Conservation (phyloP, 2,329 filamentous ascomycete species). For the Fonsecaea monophora region DNA sequence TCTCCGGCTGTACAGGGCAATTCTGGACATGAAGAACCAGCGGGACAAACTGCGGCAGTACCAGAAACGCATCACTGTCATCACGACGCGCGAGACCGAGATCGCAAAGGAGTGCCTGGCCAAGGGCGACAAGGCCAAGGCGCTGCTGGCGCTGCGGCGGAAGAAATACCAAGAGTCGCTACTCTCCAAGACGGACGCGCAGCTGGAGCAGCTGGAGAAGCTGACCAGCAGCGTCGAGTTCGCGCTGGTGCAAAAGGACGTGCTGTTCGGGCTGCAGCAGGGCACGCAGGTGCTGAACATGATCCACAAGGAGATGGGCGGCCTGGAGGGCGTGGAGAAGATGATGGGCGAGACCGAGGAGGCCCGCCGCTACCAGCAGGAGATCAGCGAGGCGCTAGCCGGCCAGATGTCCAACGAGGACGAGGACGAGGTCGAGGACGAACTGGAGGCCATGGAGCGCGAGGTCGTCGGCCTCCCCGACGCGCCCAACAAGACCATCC, state of each 20-base stretch:
- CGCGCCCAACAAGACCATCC: slow-evolving; percentile 38
- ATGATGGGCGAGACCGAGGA: slow-evolving; percentile 92
- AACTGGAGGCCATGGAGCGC: slow-evolving; percentile 79
- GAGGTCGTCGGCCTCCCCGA: slow-evolving; percentile 59
- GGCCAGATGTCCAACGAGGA: slow-evolving; percentile 90
- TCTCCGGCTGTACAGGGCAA: slow-evolving; percentile 68
- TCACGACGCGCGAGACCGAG: slow-evolving; percentile 86
- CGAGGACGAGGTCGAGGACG: slow-evolving; percentile 97
- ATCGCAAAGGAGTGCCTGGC: slow-evolving; percentile 84
- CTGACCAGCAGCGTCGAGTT: slow-evolving; percentile 92
- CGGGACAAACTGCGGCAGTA: slow-evolving; percentile 97
- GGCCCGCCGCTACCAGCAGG: slow-evolving; percentile 91
- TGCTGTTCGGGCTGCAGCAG: slow-evolving; percentile 89
- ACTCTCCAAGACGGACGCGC: slow-evolving; percentile 84
- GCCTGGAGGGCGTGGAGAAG: slow-evolving; percentile 91
- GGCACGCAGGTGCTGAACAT: slow-evolving; percentile 87
- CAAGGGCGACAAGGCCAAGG: slow-evolving; percentile 77
- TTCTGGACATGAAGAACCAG: slow-evolving; percentile 96
- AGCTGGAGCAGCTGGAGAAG: slow-evolving; percentile 91
- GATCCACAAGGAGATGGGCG: slow-evolving; percentile 95
- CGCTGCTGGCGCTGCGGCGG: slow-evolving; percentile 84
- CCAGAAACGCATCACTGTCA: slow-evolving; percentile 83
- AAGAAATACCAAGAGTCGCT: slow-evolving; percentile 98
- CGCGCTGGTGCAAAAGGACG: slow-evolving; percentile 94
- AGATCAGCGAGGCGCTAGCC: slow-evolving; percentile 89